Evolutionary conservation across 805 yeast genomes (phyloP).

Genomic region (Myxozyma nipponensis): DNA sequence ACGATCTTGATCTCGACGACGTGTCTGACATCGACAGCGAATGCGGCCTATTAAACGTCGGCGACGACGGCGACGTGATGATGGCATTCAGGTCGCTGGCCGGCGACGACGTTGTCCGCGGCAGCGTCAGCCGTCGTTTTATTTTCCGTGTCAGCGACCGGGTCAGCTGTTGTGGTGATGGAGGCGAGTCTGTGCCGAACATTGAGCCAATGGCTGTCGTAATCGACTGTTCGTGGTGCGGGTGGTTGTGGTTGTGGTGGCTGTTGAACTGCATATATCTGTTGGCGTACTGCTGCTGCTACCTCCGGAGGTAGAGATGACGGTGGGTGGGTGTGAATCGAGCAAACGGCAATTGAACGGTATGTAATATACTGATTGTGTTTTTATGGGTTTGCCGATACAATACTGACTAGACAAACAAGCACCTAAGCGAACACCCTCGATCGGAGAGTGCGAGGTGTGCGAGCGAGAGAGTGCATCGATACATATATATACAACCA

Average conservation of each 20-base stretch:
- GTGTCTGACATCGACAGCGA: neutral
- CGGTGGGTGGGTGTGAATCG: too few relatives aligned
- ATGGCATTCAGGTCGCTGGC: neutral
- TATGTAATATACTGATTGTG: too few relatives aligned
- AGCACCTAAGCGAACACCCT: too few relatives aligned
- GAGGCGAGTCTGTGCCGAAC: neutral
- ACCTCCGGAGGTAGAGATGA: neutral
- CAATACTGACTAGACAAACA: too few relatives aligned
- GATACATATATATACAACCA: too few relatives aligned
- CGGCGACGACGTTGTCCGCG: constrained; percentile 8
- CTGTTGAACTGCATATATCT: neutral
- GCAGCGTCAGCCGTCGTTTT: constrained; percentile 24
- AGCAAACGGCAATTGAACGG: too few relatives aligned
- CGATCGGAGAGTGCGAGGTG: too few relatives aligned
- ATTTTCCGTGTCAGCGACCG: constrained; percentile 16
- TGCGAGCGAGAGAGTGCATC: too few relatives aligned
- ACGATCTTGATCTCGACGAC: neutral
- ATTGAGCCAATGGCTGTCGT: neutral
- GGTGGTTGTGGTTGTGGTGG: neutral
- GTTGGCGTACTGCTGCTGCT: neutral
- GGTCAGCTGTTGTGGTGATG: constrained; percentile 5
- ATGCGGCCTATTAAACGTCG: neutral
- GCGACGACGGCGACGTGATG: constrained; percentile 2
- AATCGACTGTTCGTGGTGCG: neutral
- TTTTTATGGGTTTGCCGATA: too few relatives aligned